Evolutionary conservation across 2,329 filamentous ascomycete species (phyloP).

Genomic region (Aspergillus ibericus): DNA sequence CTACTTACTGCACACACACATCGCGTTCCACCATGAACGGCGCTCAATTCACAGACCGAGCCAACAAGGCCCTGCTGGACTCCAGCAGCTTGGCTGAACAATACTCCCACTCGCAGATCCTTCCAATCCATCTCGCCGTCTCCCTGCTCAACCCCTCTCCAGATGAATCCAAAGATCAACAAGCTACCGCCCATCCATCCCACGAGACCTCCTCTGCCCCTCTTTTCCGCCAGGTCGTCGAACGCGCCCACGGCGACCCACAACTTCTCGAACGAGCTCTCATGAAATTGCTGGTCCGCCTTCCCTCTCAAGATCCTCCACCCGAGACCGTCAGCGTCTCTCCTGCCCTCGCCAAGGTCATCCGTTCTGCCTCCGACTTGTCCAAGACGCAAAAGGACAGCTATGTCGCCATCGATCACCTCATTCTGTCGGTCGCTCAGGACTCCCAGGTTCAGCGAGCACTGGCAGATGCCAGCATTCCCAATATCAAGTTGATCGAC

Average conservation of each 20-base stretch:
- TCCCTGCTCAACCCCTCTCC: constrained; percentile 48
- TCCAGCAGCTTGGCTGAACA: constrained; percentile 84
- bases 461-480: constrained; percentile 83
- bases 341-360: constrained; percentile 75
- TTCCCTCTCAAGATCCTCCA: constrained; percentile 92
- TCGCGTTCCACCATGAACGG: constrained; percentile 36
- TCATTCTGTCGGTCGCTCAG: constrained; percentile 82
- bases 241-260: constrained; percentile 88
- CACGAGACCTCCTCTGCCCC: constrained; percentile 64
- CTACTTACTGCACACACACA: constrained; percentile 1
- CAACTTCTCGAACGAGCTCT: constrained; percentile 84
- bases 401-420: constrained; percentile 90
- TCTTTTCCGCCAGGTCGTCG: constrained; percentile 92
- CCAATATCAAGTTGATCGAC: constrained; percentile 86
- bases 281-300: constrained; percentile 86
- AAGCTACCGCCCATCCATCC: constrained; percentile 63
- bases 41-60: constrained; percentile 84
- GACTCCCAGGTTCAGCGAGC: constrained; percentile 71
- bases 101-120: constrained; percentile 86
- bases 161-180: constrained; percentile 74
- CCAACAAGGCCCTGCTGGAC: constrained; percentile 84
- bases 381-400: constrained; percentile 98
- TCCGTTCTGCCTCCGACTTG: constrained; percentile 81
- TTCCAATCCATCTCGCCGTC: constrained; percentile 83
- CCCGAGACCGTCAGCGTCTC: constrained; percentile 84